Percentiles rank a stretch among this genome's conserved stretches.
phyloP scores from a whole-genome alignment of 495 filamentous ascomycete species.

The Penicillium desertorum region DNA sequence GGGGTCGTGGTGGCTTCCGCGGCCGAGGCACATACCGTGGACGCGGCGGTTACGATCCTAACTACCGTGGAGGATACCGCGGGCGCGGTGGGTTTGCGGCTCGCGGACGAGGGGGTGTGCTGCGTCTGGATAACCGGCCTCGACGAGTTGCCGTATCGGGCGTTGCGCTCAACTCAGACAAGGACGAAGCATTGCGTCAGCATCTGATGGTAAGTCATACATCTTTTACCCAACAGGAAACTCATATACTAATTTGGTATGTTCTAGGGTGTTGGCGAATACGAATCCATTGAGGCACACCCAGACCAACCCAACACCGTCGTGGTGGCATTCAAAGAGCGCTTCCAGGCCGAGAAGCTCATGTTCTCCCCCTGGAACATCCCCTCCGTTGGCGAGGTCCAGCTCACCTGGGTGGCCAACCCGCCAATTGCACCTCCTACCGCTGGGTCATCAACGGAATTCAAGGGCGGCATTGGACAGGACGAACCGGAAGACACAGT shows the following conservation, averaged over 20 bases:
- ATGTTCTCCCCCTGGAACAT: slow-evolving; percentile 67
- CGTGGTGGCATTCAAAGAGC: slow-evolving; percentile 81
- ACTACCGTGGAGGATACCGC: slow-evolving; percentile 25
- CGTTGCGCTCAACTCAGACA: slow-evolving; percentile 64
- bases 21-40: slow-evolving; percentile 55
- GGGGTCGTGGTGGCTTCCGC: slow-evolving; percentile 49
- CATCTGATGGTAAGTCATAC: slow-evolving; percentile 73
- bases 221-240: slow-evolving; percentile 22
- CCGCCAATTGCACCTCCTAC: slow-evolving; percentile 31
- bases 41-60: slow-evolving; percentile 48
- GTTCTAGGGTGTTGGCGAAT: slow-evolving; percentile 75
- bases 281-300: slow-evolving; percentile 69
- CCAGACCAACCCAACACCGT: slow-evolving; percentile 56
- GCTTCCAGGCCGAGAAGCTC: slow-evolving; percentile 85
- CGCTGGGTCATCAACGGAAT: slow-evolving; percentile 21
- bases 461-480: slow-evolving; percentile 32
- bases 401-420: slow-evolving; percentile 69
- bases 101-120: slow-evolving; percentile 52
- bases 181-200: slow-evolving; percentile 81
- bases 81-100: slow-evolving; percentile 38
- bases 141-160: slow-evolving; percentile 72
- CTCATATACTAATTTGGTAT: slow-evolving; percentile 11
- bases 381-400: slow-evolving; percentile 71
- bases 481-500: slow-evolving; percentile 35
- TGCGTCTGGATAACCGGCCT: slow-evolving; percentile 85